Evolutionary conservation across 2,329 filamentous ascomycete species (phyloP).

Genomic region (Chaetomium sp.): DNA sequence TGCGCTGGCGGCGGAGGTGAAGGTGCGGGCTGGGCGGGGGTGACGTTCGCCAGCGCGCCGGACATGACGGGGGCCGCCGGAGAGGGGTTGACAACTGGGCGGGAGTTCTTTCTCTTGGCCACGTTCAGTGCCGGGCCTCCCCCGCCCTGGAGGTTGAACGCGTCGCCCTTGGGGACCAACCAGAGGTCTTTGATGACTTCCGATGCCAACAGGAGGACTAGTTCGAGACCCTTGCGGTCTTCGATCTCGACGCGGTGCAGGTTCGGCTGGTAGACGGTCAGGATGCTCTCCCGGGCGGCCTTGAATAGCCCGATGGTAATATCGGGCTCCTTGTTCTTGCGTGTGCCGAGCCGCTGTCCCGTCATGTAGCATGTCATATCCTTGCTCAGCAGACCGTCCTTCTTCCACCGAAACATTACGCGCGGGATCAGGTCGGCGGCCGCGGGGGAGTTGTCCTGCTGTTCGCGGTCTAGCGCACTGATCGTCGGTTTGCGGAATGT

Average conservation of each 20-base stretch:
- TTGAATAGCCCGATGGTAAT: conserved; percentile 92
- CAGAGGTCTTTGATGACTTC: conserved; percentile 68
- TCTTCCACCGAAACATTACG: conserved; percentile 84
- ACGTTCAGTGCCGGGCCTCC: conserved; percentile 33
- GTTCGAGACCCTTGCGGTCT: conserved; percentile 88
- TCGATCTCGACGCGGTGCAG: conserved; percentile 88
- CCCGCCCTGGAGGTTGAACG: conserved; percentile 73
- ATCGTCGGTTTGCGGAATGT: conserved; percentile 80
- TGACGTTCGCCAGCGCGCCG: conserved; percentile 44
- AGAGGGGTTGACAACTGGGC: conserved; percentile 39
- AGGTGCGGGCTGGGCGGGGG: conserved; percentile 36
- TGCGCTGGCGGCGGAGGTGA: conserved; percentile 50
- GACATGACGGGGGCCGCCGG: conserved; percentile 42
- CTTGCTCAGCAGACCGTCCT: conserved; percentile 80
- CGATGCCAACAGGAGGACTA: conserved; percentile 69
- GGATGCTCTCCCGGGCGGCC: conserved; percentile 59
- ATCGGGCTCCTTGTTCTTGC: conserved; percentile 87
- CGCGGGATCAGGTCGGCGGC: conserved; percentile 64
- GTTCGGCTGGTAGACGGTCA: conserved; percentile 94
- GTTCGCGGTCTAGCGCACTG: conserved; percentile 75
- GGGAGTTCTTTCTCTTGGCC: conserved; percentile 49
- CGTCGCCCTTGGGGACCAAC: conserved; percentile 66
- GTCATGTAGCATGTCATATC: conserved; percentile 88
- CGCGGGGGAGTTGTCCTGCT: conserved; percentile 50
- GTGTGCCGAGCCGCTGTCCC: conserved; percentile 71